Conservation (phyloP, 2,329 filamentous ascomycete genomes). For the Ophiostoma piceae region DNA sequence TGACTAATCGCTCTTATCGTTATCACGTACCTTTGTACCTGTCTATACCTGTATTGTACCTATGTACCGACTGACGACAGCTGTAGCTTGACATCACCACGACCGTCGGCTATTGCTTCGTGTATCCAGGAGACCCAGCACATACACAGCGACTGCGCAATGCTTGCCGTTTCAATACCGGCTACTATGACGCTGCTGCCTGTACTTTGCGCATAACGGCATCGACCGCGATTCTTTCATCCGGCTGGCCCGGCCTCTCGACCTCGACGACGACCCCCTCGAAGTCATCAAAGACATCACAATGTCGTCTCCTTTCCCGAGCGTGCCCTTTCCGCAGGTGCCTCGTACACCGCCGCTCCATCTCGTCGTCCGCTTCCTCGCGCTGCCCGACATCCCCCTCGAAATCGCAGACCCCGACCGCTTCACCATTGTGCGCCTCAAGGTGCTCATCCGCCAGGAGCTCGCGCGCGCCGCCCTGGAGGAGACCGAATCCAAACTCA, state of each 20-base stretch:
- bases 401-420: slow-evolving; percentile 62
- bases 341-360: slow-evolving; percentile 48
- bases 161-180: not conserved
- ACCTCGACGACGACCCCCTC: not conserved
- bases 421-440: slow-evolving; percentile 72
- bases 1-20: not conserved
- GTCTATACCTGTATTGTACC: not conserved
- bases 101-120: no score
- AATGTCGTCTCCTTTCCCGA: slow-evolving; percentile 5
- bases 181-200: slow-evolving; percentile 12
- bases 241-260: slow-evolving; percentile 14
- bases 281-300: not conserved
- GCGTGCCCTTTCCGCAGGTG: slow-evolving; percentile 4
- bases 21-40: not conserved
- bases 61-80: not conserved
- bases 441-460: slow-evolving; percentile 70
- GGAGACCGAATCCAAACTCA: slow-evolving; percentile 32
- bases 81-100: slow-evolving; percentile 2
- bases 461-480: slow-evolving; percentile 38
- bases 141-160: not conserved
- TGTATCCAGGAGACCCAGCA: not conserved
- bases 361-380: slow-evolving; percentile 85
- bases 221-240: not conserved
- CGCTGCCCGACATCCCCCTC: slow-evolving; percentile 76
- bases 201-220: not conserved